Evolutionary conservation across 768 basidiomycete species (phyloP).

Genomic region (Porpolomopsis calyptriformis): DNA sequence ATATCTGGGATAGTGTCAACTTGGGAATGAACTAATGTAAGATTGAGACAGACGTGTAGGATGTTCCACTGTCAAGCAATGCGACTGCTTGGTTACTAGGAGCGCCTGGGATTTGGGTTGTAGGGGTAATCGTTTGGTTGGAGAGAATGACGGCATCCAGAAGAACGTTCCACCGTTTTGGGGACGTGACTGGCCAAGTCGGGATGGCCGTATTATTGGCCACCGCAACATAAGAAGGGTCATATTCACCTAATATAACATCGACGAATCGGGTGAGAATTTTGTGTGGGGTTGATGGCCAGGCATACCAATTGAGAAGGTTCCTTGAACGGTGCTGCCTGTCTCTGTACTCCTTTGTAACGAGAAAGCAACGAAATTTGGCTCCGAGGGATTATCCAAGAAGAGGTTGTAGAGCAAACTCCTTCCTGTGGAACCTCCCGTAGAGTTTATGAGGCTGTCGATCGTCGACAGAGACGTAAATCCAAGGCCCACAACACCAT

Average conservation of each 20-base stretch:
- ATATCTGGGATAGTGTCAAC: slow-evolving; percentile 38
- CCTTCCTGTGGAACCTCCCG: slow-evolving; percentile 50
- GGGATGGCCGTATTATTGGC: slow-evolving; percentile 48
- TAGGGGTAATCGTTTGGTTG: slow-evolving; percentile 38
- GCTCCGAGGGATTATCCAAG: slow-evolving; percentile 50
- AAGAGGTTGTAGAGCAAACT: slow-evolving; percentile 72
- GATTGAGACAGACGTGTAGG: slow-evolving; percentile 50
- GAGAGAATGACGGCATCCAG: slow-evolving; percentile 64
- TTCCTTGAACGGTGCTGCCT: slow-evolving; percentile 50
- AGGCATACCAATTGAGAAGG: slow-evolving; percentile 58
- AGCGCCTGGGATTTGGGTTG: slow-evolving; percentile 42
- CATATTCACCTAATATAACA: slow-evolving; percentile 50
- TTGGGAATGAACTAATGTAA: slow-evolving; percentile 3
- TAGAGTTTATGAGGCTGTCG: slow-evolving; percentile 47
- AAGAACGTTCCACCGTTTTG: slow-evolving; percentile 67
- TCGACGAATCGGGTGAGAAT: slow-evolving; percentile 1
- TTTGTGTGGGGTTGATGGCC: no score
- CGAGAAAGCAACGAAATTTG: slow-evolving; percentile 74
- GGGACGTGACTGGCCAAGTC: slow-evolving; percentile 59
- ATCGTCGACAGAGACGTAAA: slow-evolving; percentile 69
- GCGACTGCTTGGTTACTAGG: slow-evolving; percentile 65
- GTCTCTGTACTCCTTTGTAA: slow-evolving; percentile 49
- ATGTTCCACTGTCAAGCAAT: slow-evolving; percentile 73
- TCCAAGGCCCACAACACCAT: slow-evolving; percentile 67
- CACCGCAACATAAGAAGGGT: slow-evolving; percentile 50